Evolutionary conservation across 2,329 filamentous ascomycete genomes (phyloP).

Genomic region (Colletotrichum incanum): DNA sequence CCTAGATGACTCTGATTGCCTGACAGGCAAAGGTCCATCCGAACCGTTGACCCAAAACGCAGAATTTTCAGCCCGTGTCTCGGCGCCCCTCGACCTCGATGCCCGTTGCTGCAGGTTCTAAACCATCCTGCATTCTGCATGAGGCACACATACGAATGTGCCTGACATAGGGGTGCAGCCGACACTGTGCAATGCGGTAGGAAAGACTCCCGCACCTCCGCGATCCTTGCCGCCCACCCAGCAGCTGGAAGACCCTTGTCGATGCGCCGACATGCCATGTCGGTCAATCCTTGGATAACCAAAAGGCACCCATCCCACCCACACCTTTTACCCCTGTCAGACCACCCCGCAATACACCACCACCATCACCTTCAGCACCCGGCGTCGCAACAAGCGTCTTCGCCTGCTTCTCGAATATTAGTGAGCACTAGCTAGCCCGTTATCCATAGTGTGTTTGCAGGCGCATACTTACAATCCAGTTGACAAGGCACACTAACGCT

Average conservation of each 20-base stretch:
- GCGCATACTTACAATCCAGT: background rate
- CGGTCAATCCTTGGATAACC: slow-evolving; percentile 17
- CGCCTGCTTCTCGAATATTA: background rate
- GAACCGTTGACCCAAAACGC: slow-evolving; percentile 3
- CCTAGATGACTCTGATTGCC: slow-evolving; percentile 9
- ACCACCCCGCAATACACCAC: slow-evolving; percentile 31
- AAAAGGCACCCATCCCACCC: slow-evolving; percentile 11
- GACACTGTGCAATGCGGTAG: slow-evolving; percentile 29
- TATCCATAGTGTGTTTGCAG: background rate
- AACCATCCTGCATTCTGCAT: slow-evolving; percentile 21
- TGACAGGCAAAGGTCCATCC: slow-evolving; percentile 12
- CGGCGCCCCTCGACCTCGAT: slow-evolving; percentile 11
- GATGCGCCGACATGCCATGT: slow-evolving; percentile 24
- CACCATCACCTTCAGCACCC: background rate
- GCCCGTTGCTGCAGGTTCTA: slow-evolving; percentile 32
- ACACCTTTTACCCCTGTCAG: slow-evolving; percentile 21
- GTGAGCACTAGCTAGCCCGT: background rate
- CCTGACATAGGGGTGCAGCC: slow-evolving; percentile 35
- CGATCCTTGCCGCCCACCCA: slow-evolving; percentile 29
- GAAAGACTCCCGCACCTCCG: slow-evolving; percentile 38
- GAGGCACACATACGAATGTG: slow-evolving; percentile 20
- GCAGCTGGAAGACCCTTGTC: slow-evolving; percentile 17
- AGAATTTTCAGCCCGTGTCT: slow-evolving; percentile 24
- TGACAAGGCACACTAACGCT: background rate
- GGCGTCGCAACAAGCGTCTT: background rate